phyloP scores from a whole-genome alignment of 2,329 filamentous ascomycete genomes.

The Furcasterigmium furcatum region DNA sequence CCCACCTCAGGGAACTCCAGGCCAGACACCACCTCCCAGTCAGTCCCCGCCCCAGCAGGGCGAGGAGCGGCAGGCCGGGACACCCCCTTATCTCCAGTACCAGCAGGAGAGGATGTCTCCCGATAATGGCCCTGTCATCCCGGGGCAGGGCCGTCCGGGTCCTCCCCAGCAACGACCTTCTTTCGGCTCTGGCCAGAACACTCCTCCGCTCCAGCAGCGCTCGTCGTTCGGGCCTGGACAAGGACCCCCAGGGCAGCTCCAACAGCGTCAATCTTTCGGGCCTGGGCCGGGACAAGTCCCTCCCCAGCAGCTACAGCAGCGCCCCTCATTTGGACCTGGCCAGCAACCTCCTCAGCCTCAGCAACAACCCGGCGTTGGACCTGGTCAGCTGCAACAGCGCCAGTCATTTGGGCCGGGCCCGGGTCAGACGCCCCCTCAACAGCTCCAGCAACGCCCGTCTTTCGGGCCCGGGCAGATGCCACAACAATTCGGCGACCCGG shows the following conservation, averaged over 20 bases:
- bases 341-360: not conserved
- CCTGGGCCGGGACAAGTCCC: not conserved
- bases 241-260: too few species aligned
- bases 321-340: not conserved
- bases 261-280: too few species aligned
- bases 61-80: not conserved
- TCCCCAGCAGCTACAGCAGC: not conserved
- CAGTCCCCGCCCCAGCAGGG: not conserved
- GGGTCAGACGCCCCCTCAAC: not conserved
- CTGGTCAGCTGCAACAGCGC: not conserved
- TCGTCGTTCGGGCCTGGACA: not conserved
- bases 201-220: not conserved
- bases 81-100: slow-evolving; percentile 3
- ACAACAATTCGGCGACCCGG: not conserved
- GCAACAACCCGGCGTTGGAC: too few species aligned
- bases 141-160: not conserved
- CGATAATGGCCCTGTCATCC: not conserved
- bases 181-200: not conserved
- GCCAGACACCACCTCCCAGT: not conserved
- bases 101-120: slow-evolving; percentile 4
- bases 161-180: not conserved
- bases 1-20: slow-evolving; percentile 1
- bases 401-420: not conserved
- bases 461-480: not conserved
- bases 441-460: not conserved